Evolutionary conservation across 1,139 yeast genomes (phyloP).

Genomic region (Sugiyamaella castrensis): DNA sequence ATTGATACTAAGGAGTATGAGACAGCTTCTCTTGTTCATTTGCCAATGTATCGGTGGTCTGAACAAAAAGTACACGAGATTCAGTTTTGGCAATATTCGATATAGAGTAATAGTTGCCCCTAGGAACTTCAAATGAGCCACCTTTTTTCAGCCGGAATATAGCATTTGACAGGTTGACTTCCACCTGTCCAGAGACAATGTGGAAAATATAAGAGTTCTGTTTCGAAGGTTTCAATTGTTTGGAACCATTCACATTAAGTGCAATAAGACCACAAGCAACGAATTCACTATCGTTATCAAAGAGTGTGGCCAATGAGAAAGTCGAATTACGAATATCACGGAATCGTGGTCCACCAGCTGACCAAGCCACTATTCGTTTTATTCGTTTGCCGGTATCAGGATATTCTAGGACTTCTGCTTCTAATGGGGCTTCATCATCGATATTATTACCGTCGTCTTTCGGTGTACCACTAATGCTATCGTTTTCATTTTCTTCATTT

Average conservation of each 20-base stretch:
- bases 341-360: slow-evolving; percentile 58
- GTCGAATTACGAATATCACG: slow-evolving; percentile 50
- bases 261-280: slow-evolving; percentile 77
- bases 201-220: slow-evolving; percentile 71
- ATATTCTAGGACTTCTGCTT: slow-evolving; percentile 48
- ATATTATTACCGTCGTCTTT: slow-evolving; percentile 2
- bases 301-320: slow-evolving; percentile 63
- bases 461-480: not conserved
- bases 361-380: slow-evolving; percentile 61
- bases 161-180: slow-evolving; percentile 60
- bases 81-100: slow-evolving; percentile 52
- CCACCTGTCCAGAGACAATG: slow-evolving; percentile 67
- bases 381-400: slow-evolving; percentile 45
- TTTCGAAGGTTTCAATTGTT: slow-evolving; percentile 61
- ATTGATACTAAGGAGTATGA: not conserved
- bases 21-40: slow-evolving; percentile 18
- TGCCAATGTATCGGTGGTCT: slow-evolving; percentile 46
- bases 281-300: slow-evolving; percentile 61
- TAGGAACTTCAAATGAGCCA: slow-evolving; percentile 78
- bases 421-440: slow-evolving; percentile 35
- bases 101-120: slow-evolving; percentile 66
- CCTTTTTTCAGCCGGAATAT: slow-evolving; percentile 66
- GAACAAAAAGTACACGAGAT: slow-evolving; percentile 74
- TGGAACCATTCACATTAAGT: slow-evolving; percentile 55
- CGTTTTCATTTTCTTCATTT: not conserved